Percentiles rank a stretch among this genome's conserved stretches.
Conservation (phyloP, 495 filamentous ascomycete genomes). For the Penicillium turbatum region DNA sequence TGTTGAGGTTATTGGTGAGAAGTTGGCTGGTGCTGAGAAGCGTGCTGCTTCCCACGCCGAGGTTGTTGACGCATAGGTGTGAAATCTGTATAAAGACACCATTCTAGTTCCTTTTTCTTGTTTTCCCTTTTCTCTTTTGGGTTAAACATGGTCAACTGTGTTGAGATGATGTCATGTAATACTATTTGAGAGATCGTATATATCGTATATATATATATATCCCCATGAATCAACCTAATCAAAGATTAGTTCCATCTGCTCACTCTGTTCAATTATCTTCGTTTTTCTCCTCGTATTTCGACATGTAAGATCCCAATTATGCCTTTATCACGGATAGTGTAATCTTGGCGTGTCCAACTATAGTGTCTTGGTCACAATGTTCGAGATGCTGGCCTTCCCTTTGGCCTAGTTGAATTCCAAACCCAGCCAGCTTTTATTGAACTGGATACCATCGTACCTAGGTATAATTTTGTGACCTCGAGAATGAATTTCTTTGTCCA, state of each 20-base stretch:
- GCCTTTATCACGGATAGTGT: neutral
- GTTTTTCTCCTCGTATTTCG: neutral
- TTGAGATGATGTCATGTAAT: conserved; percentile 5
- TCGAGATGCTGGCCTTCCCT: neutral
- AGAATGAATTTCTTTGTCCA: neutral
- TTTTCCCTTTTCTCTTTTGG: neutral
- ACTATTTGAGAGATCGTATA: neutral
- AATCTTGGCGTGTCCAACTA: neutral
- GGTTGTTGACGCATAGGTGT: conserved; percentile 3
- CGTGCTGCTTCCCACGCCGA: conserved; percentile 15
- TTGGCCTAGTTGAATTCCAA: neutral
- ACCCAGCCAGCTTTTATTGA: neutral
- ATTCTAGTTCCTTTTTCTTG: neutral
- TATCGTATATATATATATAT: neutral
- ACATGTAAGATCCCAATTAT: neutral
- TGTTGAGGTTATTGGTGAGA: conserved; percentile 25
- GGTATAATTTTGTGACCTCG: neutral
- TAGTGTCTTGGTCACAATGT: neutral
- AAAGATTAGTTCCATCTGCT: no score
- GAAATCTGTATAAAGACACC: neutral
- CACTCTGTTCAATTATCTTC: neutral
- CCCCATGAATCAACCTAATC: neutral
- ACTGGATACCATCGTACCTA: no score
- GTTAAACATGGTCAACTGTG: neutral
- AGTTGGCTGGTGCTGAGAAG: conserved; percentile 19